These are phyloP conservation scores for Lactarius hengduanensis DNA, from an alignment of 768 basidiomycete species.

Conservation along the genomic window DNA sequence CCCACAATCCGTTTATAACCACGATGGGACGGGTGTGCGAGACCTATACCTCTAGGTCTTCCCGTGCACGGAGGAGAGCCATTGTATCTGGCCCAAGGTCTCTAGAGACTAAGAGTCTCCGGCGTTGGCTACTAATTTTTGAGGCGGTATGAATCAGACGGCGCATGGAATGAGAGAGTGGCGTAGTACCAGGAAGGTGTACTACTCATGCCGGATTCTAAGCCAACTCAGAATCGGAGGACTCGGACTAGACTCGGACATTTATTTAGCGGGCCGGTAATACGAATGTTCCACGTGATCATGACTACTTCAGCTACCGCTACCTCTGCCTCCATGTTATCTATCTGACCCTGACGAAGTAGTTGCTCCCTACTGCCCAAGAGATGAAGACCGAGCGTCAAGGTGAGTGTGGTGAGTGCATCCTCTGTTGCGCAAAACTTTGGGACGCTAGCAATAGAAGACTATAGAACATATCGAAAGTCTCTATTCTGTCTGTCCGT, in stretches of 20 bases:
- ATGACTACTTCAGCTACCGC: too few relatives aligned
- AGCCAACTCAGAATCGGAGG: background rate
- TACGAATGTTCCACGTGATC: background rate
- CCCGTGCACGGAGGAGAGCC: slow-evolving; percentile 48
- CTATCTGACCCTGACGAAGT: too few relatives aligned
- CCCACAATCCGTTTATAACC: background rate
- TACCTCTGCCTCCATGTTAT: too few relatives aligned
- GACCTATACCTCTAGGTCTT: slow-evolving; percentile 51
- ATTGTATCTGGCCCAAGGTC: slow-evolving; percentile 64
- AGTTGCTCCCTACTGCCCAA: background rate
- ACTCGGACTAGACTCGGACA: background rate
- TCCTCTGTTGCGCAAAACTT: background rate
- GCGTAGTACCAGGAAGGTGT: slow-evolving; percentile 7
- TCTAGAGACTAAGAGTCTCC: slow-evolving; percentile 57
- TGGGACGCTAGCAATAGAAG: background rate
- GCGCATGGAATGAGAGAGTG: background rate
- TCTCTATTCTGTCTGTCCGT: slow-evolving; percentile 72
- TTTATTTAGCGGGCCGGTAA: background rate
- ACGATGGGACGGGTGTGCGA: background rate
- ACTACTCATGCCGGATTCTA: slow-evolving; percentile 1
- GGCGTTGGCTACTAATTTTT: slow-evolving; percentile 17
- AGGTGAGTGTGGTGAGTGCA: background rate
- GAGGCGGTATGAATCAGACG: slow-evolving; percentile 11
- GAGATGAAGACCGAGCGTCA: background rate
- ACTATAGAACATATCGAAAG: slow-evolving; percentile 66